These are phyloP conservation scores for Paecilomyces sp. DNA, from an alignment of 2,329 filamentous ascomycete species.

Conservation along the genomic window DNA sequence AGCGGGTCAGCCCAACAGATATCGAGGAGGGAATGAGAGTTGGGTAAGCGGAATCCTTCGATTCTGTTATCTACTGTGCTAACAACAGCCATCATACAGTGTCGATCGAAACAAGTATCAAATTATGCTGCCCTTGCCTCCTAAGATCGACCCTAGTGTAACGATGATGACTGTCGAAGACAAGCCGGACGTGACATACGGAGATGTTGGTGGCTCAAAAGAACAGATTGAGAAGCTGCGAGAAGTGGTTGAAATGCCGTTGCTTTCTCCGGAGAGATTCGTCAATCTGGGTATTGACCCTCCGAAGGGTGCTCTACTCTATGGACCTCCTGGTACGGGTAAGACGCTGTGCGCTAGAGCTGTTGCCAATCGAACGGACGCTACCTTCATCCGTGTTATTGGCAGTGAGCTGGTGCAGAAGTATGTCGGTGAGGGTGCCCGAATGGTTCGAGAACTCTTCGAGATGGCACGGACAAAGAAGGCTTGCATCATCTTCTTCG, in stretches of 20 bases:
- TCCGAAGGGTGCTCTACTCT: conserved; percentile 92
- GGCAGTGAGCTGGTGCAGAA: conserved; percentile 97
- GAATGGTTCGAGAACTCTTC: conserved; percentile 97
- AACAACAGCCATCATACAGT: conserved; percentile 27
- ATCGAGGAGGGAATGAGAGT: conserved; percentile 99
- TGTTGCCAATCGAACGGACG: conserved; percentile 95
- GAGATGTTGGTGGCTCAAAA: conserved; percentile 97
- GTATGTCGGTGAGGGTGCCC: conserved; percentile 94
- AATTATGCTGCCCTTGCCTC: conserved; percentile 89
- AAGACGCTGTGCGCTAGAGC: conserved; percentile 97
- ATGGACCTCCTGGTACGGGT: conserved; percentile 95
- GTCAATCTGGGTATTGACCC: conserved; percentile 98
- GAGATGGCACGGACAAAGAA: conserved; percentile 99
- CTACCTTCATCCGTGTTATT: conserved; percentile 97
- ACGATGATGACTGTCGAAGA: conserved; percentile 99
- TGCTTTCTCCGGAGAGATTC: conserved; percentile 92
- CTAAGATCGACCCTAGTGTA: conserved; percentile 97
- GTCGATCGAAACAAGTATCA: conserved; percentile 99
- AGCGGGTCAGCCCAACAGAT: conserved; percentile 94
- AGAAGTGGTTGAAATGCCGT: conserved; percentile 97
- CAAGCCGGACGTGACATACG: conserved; percentile 98
- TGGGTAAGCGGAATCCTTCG: conserved; percentile 46
- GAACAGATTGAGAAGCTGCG: conserved; percentile 98
- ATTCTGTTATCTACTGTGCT: conserved; percentile 1
- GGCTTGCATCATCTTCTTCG: conserved; percentile 99